A percentile compares a stretch with the other conserved stretches of the same genome.
These are phyloP conservation scores for Wickerhamomyces rabaulensis DNA, from an alignment of 805 yeast genomes.

Conservation along the genomic window DNA sequence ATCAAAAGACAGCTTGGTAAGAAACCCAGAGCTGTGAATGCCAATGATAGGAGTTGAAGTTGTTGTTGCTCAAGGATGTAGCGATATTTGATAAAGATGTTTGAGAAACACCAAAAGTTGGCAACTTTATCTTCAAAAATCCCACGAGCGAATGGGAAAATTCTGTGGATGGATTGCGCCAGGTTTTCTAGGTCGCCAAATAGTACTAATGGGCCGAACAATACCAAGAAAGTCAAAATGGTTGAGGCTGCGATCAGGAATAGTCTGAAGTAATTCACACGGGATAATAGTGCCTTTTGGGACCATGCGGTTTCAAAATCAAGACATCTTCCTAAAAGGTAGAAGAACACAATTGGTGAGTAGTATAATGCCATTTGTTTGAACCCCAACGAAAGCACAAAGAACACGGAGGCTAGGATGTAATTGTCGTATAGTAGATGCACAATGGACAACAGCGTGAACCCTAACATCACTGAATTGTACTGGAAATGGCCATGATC, in stretches of 20 bases:
- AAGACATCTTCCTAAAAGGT: slow-evolving; percentile 53
- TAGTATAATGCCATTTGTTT: slow-evolving; percentile 96
- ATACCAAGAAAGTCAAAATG: slow-evolving; percentile 40
- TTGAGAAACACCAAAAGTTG: slow-evolving; percentile 95
- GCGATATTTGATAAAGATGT: slow-evolving; percentile 69
- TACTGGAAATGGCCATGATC: slow-evolving; percentile 98
- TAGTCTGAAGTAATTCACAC: slow-evolving; percentile 53
- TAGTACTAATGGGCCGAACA: slow-evolving; percentile 58
- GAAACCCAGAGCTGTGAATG: slow-evolving; percentile 47
- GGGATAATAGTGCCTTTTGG: slow-evolving; percentile 24
- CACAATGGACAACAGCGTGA: slow-evolving; percentile 62
- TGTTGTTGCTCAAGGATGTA: slow-evolving; percentile 45
- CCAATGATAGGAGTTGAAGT: slow-evolving; percentile 53
- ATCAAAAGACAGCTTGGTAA: slow-evolving; percentile 50
- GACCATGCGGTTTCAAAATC: slow-evolving; percentile 13
- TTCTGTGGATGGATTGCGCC: slow-evolving; percentile 56
- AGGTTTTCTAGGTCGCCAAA: slow-evolving; percentile 35
- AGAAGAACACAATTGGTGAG: slow-evolving; percentile 83
- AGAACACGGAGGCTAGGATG: slow-evolving; percentile 67
- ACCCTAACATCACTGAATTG: slow-evolving; percentile 91
- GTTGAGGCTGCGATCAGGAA: slow-evolving; percentile 62
- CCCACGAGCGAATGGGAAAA: slow-evolving; percentile 91
- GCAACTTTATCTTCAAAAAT: slow-evolving; percentile 97
- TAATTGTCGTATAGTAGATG: slow-evolving; percentile 60
- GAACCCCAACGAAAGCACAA: slow-evolving; percentile 73